Evolutionary conservation across 1,139 yeast genomes (phyloP).

Genomic region (Casaregolazyma suthepensis): DNA sequence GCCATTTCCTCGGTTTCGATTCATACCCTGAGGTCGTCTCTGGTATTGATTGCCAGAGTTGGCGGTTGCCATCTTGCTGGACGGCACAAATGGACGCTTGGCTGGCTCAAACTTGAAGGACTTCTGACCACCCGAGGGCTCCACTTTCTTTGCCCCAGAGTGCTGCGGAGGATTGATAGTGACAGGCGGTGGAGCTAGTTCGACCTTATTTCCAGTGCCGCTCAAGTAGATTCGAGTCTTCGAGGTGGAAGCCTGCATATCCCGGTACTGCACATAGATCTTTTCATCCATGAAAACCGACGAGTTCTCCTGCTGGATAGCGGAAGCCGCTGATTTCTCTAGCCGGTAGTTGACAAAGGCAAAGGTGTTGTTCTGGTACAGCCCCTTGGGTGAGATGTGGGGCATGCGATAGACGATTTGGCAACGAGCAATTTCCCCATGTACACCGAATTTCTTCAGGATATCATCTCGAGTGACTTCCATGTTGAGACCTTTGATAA

Average conservation of each 20-base stretch:
- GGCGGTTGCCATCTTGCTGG: neutral
- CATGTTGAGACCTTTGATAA: conserved; percentile 64
- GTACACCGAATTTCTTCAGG: conserved; percentile 51
- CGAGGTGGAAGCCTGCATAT: conserved; percentile 38
- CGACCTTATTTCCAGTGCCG: conserved; percentile 15
- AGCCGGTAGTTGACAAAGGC: conserved; percentile 63
- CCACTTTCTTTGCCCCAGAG: neutral
- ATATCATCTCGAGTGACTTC: conserved; percentile 52
- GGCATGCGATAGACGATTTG: conserved; percentile 17
- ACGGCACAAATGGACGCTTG: neutral
- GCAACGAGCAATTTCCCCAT: conserved; percentile 54
- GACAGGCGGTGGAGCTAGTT: conserved; percentile 26
- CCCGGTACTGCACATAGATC: conserved; percentile 79
- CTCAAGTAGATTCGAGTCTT: neutral
- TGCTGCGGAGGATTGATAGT: neutral
- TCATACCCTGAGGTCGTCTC: neutral
- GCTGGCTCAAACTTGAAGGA: neutral
- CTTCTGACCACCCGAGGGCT: neutral
- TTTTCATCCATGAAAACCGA: conserved; percentile 65
- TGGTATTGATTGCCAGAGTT: neutral
- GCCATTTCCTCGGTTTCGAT: neutral
- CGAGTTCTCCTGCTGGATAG: conserved; percentile 53
- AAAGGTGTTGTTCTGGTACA: conserved; percentile 53
- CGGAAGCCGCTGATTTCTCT: conserved; percentile 40
- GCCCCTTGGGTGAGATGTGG: conserved; percentile 17